Conservation (phyloP, 176 grass and related monocot genomes). For the Musa troglodytarum region DNA sequence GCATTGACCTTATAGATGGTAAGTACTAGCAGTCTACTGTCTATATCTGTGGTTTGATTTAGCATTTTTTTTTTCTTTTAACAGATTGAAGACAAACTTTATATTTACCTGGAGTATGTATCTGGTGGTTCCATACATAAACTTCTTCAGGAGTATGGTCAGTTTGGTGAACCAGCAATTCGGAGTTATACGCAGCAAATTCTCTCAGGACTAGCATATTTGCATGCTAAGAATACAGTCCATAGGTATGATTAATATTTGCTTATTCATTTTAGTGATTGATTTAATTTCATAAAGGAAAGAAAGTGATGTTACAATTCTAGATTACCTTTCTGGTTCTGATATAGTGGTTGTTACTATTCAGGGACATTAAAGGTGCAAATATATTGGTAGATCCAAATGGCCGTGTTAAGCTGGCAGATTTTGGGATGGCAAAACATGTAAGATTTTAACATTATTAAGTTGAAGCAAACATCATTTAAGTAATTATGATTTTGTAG, state of each 20-base stretch:
- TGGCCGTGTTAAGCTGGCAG: constrained; percentile 94
- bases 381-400: constrained; percentile 98
- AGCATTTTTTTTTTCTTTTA: constrained; percentile 23
- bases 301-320: constrained; percentile 4
- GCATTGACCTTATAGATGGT: not conserved
- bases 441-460: constrained; percentile 29
- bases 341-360: constrained; percentile 24
- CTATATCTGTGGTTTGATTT: constrained; percentile 18
- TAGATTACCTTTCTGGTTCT: constrained; percentile 27
- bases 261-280: constrained; percentile 12
- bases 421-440: constrained; percentile 99
- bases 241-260: constrained; percentile 52
- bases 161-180: constrained; percentile 90
- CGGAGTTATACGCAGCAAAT: constrained; percentile 98
- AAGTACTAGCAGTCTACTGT: not conserved
- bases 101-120: constrained; percentile 98
- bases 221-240: constrained; percentile 93
- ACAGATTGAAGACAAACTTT: constrained; percentile 86
- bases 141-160: constrained; percentile 92
- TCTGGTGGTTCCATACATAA: constrained; percentile 98
- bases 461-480: not conserved
- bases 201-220: constrained; percentile 84
- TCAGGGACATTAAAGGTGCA: constrained; percentile 98
- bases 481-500: not conserved
- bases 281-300: constrained; percentile 7